Conservation (phyloP, 139 green algal species). For the Micromonas pusilla region DNA sequence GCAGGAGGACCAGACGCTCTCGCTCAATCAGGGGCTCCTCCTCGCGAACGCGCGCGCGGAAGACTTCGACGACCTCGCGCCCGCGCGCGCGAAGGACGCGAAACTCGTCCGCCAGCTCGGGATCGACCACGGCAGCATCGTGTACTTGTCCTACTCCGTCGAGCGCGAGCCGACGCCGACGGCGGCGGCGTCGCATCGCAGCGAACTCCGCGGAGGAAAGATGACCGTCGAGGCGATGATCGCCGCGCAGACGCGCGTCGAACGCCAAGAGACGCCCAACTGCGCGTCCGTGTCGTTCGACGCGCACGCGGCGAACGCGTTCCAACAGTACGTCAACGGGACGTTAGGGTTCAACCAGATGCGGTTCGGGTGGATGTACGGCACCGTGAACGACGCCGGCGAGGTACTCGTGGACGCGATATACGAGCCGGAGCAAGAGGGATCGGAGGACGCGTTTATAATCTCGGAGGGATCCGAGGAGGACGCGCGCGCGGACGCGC, state of each 20-base stretch:
- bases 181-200: neutral
- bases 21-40: constrained; percentile 62
- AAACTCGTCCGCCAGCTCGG: constrained; percentile 18
- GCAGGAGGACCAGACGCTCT: constrained; percentile 61
- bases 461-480: constrained; percentile 40
- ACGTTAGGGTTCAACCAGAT: constrained; percentile 87
- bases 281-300: constrained; percentile 80
- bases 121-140: constrained; percentile 34
- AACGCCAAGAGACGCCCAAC: constrained; percentile 83
- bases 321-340: constrained; percentile 78
- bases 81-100: neutral
- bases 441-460: constrained; percentile 29
- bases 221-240: constrained; percentile 81
- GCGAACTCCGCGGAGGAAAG: constrained; percentile 33
- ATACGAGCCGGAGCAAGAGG: constrained; percentile 88
- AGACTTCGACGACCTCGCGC: constrained; percentile 30
- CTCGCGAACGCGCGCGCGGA: constrained; percentile 35
- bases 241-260: constrained; percentile 79
- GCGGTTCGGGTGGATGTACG: constrained; percentile 84
- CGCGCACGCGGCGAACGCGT: constrained; percentile 76
- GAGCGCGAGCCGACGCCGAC: constrained; percentile 22
- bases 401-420: constrained; percentile 66
- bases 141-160: constrained; percentile 41
- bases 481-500: constrained; percentile 53
- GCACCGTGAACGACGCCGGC: constrained; percentile 60